Evolutionary conservation across 768 basidiomycete genomes (phyloP).

Genomic region (Lentinula sp.): DNA sequence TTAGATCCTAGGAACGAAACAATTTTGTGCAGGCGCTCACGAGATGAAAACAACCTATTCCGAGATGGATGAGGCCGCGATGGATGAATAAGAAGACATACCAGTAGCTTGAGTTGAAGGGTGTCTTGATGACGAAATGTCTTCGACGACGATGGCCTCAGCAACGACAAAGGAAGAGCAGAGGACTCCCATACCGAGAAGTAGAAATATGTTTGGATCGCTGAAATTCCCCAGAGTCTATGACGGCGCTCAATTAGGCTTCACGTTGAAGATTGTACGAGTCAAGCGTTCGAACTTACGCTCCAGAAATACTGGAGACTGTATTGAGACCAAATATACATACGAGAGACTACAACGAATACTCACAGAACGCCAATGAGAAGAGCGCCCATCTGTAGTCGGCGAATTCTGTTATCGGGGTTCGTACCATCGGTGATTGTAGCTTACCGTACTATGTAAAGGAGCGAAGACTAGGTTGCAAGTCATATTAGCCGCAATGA

Average conservation of each 20-base stretch:
- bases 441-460: background rate
- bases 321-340: background rate
- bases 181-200: background rate
- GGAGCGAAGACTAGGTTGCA: background rate
- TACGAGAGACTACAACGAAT: background rate
- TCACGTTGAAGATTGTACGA: no score
- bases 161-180: background rate
- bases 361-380: slow-evolving; percentile 4
- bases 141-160: background rate
- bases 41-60: slow-evolving; percentile 1
- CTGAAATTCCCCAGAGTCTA: slow-evolving; percentile 1
- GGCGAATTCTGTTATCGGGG: no score
- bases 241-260: background rate
- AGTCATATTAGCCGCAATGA: background rate
- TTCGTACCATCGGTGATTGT: no score
- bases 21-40: background rate
- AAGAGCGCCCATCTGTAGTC: slow-evolving; percentile 2
- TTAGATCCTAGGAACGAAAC: background rate
- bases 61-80: background rate
- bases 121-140: background rate
- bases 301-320: background rate
- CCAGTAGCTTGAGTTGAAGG: background rate
- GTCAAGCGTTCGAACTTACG: background rate
- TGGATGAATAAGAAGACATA: background rate
- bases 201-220: background rate